Conservation (phyloP, 202 grass and related monocot genomes). For the Elaeis oleifera region DNA sequence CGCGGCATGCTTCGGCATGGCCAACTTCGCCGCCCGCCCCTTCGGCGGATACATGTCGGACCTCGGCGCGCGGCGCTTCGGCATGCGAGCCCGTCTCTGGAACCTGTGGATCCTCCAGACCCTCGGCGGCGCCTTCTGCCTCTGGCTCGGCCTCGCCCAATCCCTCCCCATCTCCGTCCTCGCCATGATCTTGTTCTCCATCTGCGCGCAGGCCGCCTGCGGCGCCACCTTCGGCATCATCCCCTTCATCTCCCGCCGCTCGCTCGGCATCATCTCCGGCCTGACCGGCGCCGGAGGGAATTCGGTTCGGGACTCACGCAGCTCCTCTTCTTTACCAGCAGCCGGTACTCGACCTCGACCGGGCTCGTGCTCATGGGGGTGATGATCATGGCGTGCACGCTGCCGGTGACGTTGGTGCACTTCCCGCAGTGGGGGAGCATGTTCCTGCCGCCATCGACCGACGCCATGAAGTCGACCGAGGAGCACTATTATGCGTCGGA, state of each 20-base stretch:
- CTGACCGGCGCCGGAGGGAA: slow-evolving; percentile 63
- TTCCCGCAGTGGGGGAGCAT: slow-evolving; percentile 94
- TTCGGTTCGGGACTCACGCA: slow-evolving; percentile 56
- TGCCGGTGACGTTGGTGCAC: slow-evolving; percentile 42
- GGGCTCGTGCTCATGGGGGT: slow-evolving; percentile 57
- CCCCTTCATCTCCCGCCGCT: slow-evolving; percentile 60
- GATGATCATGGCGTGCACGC: slow-evolving; percentile 72
- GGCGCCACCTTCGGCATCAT: slow-evolving; percentile 63
- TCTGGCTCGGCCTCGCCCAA: slow-evolving; percentile 46
- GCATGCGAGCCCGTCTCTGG: slow-evolving; percentile 70
- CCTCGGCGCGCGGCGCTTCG: slow-evolving; percentile 29
- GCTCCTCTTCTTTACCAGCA: slow-evolving; percentile 72
- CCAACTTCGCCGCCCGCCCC: slow-evolving; percentile 65
- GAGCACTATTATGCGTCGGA: slow-evolving; percentile 65
- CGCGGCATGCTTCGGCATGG: slow-evolving; percentile 84
- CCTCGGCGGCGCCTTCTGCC: slow-evolving; percentile 56
- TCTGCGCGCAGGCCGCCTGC: slow-evolving; percentile 72
- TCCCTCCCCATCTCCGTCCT: slow-evolving; percentile 33
- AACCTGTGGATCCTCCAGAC: slow-evolving; percentile 85
- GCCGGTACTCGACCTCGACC: slow-evolving; percentile 26
- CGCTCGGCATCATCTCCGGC: slow-evolving; percentile 62
- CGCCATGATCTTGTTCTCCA: slow-evolving; percentile 64
- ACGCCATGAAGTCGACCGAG: slow-evolving; percentile 13
- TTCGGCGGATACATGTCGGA: slow-evolving; percentile 52
- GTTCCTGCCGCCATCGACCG: slow-evolving; percentile 45